Evolutionary conservation across 139 green algal genomes (phyloP).

Genomic region (Ulvella scutata): DNA sequence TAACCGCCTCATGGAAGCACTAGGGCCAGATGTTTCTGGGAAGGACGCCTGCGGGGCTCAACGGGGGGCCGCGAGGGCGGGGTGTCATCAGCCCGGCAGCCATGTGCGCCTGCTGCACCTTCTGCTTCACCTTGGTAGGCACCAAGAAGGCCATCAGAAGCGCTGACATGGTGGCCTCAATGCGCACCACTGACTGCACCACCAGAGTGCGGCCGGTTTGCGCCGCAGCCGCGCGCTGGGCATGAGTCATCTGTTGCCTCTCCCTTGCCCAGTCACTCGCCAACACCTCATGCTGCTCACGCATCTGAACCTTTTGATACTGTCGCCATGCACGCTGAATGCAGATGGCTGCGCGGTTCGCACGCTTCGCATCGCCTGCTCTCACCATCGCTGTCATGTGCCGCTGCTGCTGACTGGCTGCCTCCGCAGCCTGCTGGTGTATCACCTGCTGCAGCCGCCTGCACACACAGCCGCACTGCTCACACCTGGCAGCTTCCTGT

Average conservation of each 20-base stretch:
- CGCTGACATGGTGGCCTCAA: background rate
- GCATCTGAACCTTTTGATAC: background rate
- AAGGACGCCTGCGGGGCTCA: too few species aligned
- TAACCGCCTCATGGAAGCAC: too few species aligned
- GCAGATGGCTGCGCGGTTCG: background rate
- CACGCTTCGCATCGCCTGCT: background rate
- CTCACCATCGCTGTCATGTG: background rate
- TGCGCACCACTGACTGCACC: background rate
- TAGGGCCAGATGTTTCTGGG: too few species aligned
- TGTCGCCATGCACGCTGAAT: background rate
- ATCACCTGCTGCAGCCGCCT: background rate
- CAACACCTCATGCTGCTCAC: background rate
- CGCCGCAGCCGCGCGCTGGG: background rate
- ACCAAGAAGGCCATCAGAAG: background rate
- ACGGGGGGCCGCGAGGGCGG: too few species aligned
- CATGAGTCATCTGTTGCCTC: background rate
- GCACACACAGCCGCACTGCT: background rate
- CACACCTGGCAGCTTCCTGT: background rate
- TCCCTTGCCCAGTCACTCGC: background rate
- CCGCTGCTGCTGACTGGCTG: background rate
- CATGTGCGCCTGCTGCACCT: background rate
- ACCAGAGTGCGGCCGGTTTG: background rate
- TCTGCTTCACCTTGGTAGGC: conserved; percentile 1
- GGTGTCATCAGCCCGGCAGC: background rate
- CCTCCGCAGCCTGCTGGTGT: background rate